phyloP scores from a whole-genome alignment of 2,329 filamentous ascomycete genomes.

The Penicillium sp. region DNA sequence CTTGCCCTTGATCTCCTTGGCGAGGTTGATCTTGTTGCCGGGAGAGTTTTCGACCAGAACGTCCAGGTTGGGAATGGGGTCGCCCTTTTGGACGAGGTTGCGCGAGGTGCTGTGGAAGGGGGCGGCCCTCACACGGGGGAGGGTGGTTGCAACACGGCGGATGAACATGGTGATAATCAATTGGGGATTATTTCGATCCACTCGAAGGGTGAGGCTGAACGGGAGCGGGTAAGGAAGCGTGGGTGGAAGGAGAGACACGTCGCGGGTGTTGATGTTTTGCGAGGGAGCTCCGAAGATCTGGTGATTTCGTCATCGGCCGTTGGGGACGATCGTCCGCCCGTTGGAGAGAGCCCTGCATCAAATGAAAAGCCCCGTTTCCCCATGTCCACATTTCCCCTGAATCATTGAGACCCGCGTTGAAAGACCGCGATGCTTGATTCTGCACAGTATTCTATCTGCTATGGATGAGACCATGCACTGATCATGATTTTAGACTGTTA shows the following conservation, averaged over 20 bases:
- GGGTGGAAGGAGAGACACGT: not conserved
- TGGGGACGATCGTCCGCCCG: not conserved
- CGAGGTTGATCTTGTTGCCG: constrained; percentile 86
- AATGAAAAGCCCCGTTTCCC: not conserved
- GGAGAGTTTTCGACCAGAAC: constrained; percentile 83
- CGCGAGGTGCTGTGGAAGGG: constrained; percentile 47
- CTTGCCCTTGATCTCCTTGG: constrained; percentile 74
- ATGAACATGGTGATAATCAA: constrained; percentile 40
- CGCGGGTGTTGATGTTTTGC: not conserved
- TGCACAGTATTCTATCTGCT: not conserved
- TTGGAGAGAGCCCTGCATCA: not conserved
- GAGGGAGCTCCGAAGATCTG: constrained; percentile 12
- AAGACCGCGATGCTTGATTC: not conserved
- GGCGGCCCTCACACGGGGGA: constrained; percentile 38
- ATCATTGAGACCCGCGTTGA: not conserved
- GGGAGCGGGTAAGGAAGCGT: not conserved
- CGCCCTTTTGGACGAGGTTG: constrained; percentile 71
- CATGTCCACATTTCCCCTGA: not conserved
- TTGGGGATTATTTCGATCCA: not conserved
- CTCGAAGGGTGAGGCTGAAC: not conserved
- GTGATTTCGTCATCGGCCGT: constrained; percentile 23
- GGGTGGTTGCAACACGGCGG: constrained; percentile 39
- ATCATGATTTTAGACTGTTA: not conserved
- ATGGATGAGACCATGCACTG: not conserved
- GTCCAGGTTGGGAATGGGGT: constrained; percentile 75